Base-by-base conservation (phyloP, 192 early-diverging fungal species). In the Phycomyces blakesleeanus region DNA sequence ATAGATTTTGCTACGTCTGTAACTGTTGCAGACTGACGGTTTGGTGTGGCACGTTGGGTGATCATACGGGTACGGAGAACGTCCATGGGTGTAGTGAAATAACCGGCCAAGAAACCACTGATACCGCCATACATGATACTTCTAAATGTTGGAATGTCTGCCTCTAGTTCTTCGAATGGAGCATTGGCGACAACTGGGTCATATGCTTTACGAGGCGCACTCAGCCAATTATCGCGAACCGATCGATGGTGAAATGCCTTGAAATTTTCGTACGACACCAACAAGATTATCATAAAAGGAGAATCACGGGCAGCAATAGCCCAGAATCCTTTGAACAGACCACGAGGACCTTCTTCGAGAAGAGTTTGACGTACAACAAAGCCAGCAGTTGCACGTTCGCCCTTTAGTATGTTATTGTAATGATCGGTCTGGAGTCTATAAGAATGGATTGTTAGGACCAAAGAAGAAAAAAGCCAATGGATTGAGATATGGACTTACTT, bases 261-360 rank as follows among this genome's bases (percentile, higher is more conserved):
- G 70, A 91, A 86, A 57, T 82, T 83, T 51, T 91, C 89, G 54
- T 91, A 91, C 16, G 86, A 85, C 12, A 83, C 83, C 44, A 91
- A 83, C 24, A 91, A 72, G 52, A 91, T 89, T 18, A 85, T 75
- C 89, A 91, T 91, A 79, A 91, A 91, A 0, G 89, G 89, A 67
- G 81, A 85, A 57, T 91, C 89, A 22, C 89, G 72, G 4, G 81
- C 81, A 3, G 87, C 85, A 16, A 85, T 89, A 39, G 79, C 70
- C 85, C 83, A 85, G 64, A 91, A 91, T 0, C 89, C 89, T 5
- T 80, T 64, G 75, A 89, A 89, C 26, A 91, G 67, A 3, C 87
- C 89, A 39, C 68, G 51, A 8, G 78, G 72, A 27, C 89, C 89
- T 69, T 88, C 82, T 15, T 78, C 73, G 25, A 63, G 57, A 40